A percentile compares a stretch with the other conserved stretches of the same genome.
Conservation (phyloP, 2,329 filamentous ascomycete genomes). For the Thielaviopsis punctulata region DNA sequence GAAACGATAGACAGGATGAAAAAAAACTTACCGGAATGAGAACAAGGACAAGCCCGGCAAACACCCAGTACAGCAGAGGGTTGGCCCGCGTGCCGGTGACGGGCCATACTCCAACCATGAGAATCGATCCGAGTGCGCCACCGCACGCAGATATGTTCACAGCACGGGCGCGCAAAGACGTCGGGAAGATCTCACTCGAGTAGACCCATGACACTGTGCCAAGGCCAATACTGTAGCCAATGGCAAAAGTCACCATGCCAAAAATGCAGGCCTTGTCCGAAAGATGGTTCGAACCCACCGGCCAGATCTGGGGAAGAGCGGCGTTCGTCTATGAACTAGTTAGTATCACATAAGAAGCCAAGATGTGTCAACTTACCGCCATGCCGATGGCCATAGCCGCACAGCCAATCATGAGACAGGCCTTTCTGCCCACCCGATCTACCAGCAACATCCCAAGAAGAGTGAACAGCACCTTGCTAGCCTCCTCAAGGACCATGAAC, state of each 20-base stretch:
- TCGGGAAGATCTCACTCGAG: slow-evolving; percentile 43
- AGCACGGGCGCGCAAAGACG: slow-evolving; percentile 35
- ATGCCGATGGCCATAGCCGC: slow-evolving; percentile 35
- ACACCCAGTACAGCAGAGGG: slow-evolving; percentile 37
- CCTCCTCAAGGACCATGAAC: slow-evolving; percentile 38
- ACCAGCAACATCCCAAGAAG: slow-evolving; percentile 40
- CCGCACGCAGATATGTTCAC: slow-evolving; percentile 38
- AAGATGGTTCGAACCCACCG: slow-evolving; percentile 12
- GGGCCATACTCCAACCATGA: slow-evolving; percentile 38
- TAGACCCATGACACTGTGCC: slow-evolving; percentile 42
- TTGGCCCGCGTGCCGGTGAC: slow-evolving; percentile 26
- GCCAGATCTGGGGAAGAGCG: slow-evolving; percentile 32
- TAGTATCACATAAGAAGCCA: too few species aligned
- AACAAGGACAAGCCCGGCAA: slow-evolving; percentile 33
- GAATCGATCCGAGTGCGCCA: slow-evolving; percentile 36
- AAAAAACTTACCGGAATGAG: slow-evolving; percentile 25
- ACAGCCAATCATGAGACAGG: slow-evolving; percentile 31
- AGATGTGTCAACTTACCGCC: slow-evolving; percentile 23
- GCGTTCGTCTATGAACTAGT: slow-evolving; percentile 41
- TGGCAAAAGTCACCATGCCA: slow-evolving; percentile 40
- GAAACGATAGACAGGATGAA: background rate
- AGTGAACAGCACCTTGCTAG: slow-evolving; percentile 38
- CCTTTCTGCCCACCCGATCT: slow-evolving; percentile 31
- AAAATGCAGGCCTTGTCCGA: slow-evolving; percentile 33
- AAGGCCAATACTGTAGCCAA: slow-evolving; percentile 40